Base-by-base conservation (phyloP, 2,329 filamentous ascomycete genomes). In the Delphinella strobiligena region DNA sequence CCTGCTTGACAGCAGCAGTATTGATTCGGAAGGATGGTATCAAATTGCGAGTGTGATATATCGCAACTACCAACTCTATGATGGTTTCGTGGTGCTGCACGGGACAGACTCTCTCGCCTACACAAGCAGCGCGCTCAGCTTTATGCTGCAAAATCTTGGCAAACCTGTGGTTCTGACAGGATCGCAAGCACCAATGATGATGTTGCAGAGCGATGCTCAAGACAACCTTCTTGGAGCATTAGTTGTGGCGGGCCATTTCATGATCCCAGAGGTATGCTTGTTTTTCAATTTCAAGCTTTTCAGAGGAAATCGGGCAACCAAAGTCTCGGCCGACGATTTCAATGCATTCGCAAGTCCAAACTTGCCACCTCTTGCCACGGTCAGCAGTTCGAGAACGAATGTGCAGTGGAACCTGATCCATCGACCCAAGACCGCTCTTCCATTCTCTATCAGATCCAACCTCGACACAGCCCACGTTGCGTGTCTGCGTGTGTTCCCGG, bases 211-310 rank as follows among this genome's bases (percentile, higher is more conserved):
- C 37, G 88, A 95, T 59, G 88, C 87, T 8, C 82, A 87, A 29
- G 87, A 93, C 63, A 95, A 94, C 54, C 72, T 95, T 10, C 73
- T 94, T 4, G 84, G 84, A 15, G 88, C 85, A 1, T 71, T 94
- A 53, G 86, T 94, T 54, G 81, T 94, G 41, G 88, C 88, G 3
- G 86, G 86, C 24, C 91, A 91, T 44, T 93, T 93, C 55, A 82
- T 86, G 64, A 85, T 95, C 42, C 87, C 88, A 0, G 88, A 94
- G 59, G 88, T 95, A 38, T 88, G 85, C 56, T 71, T 95, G 27
- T 94, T 93, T 67, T 95, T 95, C 69, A 85, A 91, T 61, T 83
- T 93, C 64, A 85, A 80, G 49, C 73, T 95, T 15, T 93, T 88
- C 63, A 78, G 88, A 18, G 88, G 88, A 12, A 94, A 93, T 61